These are phyloP conservation scores for Babjeviella inositovora DNA, from an alignment of 805 yeast species.

Conservation along the genomic window DNA sequence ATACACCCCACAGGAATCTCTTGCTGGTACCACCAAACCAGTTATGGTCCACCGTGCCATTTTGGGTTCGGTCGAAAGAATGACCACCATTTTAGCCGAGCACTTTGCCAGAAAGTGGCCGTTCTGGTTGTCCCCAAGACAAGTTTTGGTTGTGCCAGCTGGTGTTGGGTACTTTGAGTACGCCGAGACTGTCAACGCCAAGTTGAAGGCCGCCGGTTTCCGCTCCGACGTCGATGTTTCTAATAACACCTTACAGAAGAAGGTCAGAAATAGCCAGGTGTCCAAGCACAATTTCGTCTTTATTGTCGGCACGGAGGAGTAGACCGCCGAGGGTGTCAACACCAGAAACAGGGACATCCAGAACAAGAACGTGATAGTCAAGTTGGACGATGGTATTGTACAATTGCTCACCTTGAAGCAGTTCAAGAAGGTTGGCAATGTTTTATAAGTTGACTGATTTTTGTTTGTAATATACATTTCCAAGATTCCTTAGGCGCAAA, in stretches of 20 bases:
- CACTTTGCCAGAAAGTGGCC: slow-evolving; percentile 99
- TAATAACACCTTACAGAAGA: slow-evolving; percentile 96
- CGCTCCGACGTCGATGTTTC: slow-evolving; percentile 85
- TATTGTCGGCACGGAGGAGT: slow-evolving; percentile 94
- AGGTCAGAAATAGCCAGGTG: slow-evolving; percentile 92
- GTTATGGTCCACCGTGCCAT: slow-evolving; percentile 99
- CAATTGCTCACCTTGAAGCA: slow-evolving; percentile 56
- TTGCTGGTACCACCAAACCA: slow-evolving; percentile 62
- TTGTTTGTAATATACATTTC: slow-evolving; percentile 1
- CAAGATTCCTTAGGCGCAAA: no score
- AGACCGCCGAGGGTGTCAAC: slow-evolving; percentile 65
- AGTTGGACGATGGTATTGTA: slow-evolving; percentile 53
- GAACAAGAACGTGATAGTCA: slow-evolving; percentile 76
- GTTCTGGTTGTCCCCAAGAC: slow-evolving; percentile 99
- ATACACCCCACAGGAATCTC: slow-evolving; percentile 56
- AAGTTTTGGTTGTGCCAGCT: slow-evolving; percentile 89
- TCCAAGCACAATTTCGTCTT: slow-evolving; percentile 90
- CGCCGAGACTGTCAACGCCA: slow-evolving; percentile 67
- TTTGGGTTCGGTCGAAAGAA: slow-evolving; percentile 95
- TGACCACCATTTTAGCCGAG: slow-evolving; percentile 96
- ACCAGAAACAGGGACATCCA: slow-evolving; percentile 95
- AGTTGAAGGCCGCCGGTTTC: slow-evolving; percentile 58
- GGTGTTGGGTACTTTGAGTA: slow-evolving; percentile 87
- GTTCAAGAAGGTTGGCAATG: slow-evolving; percentile 63
- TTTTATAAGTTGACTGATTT: slow-evolving; percentile 9